Conservation (phyloP, 169 alveolate species). For the Cryptosporidium sp. region DNA sequence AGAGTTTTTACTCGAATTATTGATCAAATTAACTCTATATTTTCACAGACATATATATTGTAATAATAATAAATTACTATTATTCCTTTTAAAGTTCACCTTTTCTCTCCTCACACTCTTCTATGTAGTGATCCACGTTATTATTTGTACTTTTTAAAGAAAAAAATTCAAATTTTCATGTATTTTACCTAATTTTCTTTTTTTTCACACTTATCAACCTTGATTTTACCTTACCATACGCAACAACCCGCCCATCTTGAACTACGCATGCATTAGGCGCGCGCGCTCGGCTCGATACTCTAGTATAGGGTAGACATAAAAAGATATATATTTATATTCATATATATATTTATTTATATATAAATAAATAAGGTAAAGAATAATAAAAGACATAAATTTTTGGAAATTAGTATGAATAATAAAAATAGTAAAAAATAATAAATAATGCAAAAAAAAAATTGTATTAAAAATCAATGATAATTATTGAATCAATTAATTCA, state of each 20-base stretch:
- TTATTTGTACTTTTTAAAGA: too few species aligned
- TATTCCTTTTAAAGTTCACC: too few species aligned
- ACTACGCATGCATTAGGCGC: constrained; percentile 23
- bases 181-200: not conserved
- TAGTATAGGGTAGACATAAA: not conserved
- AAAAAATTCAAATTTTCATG: not conserved
- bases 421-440: too few species aligned
- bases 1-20: too few species aligned
- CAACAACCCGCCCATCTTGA: constrained; percentile 6
- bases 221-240: not conserved
- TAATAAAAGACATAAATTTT: not conserved
- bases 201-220: not conserved
- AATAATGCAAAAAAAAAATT: too few species aligned
- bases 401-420: not conserved
- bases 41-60: too few species aligned
- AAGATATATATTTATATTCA: not conserved
- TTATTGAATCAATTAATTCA: not conserved
- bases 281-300: constrained; percentile 14
- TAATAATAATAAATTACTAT: too few species aligned
- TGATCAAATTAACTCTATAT: too few species aligned
- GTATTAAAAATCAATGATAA: too few species aligned
- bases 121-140: too few species aligned
- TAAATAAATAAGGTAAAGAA: not conserved
- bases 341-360: too few species aligned
- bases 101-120: too few species aligned